phyloP scores from a whole-genome alignment of 2,329 filamentous ascomycete species.

The Diaporthe caulivora region DNA sequence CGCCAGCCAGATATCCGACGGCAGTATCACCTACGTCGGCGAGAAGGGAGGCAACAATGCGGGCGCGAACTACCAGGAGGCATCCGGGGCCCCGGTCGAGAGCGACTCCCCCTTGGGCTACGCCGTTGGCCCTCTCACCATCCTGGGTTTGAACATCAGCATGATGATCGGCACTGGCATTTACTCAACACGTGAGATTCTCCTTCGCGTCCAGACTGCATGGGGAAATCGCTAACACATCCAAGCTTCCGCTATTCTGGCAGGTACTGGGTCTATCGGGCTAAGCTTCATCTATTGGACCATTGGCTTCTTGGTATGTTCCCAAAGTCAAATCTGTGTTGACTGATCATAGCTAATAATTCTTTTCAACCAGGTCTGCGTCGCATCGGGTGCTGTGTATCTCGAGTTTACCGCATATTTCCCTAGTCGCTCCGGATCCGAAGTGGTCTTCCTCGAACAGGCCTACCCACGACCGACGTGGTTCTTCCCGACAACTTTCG shows the following conservation, averaged over 20 bases:
- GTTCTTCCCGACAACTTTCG: slow-evolving; percentile 74
- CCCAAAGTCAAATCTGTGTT: too few species aligned
- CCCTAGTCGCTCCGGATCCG: slow-evolving; percentile 73
- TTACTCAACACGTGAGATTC: slow-evolving; percentile 64
- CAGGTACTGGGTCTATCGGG: slow-evolving; percentile 71
- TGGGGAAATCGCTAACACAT: slow-evolving; percentile 8
- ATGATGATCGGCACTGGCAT: slow-evolving; percentile 75
- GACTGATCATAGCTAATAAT: not conserved
- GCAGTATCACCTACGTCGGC: slow-evolving; percentile 34
- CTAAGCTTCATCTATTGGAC: slow-evolving; percentile 74
- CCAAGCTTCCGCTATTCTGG: slow-evolving; percentile 68
- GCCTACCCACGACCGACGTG: slow-evolving; percentile 74
- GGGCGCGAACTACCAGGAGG: slow-evolving; percentile 60
- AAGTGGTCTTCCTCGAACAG: slow-evolving; percentile 78
- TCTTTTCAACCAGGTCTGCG: slow-evolving; percentile 70
- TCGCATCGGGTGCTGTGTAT: slow-evolving; percentile 68
- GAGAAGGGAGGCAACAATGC: slow-evolving; percentile 44
- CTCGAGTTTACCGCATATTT: slow-evolving; percentile 76
- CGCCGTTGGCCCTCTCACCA: slow-evolving; percentile 65
- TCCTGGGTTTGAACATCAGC: slow-evolving; percentile 68
- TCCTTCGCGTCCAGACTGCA: not conserved
- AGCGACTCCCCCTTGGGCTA: slow-evolving; percentile 70
- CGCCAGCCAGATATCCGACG: slow-evolving; percentile 32
- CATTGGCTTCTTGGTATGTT: slow-evolving; percentile 60
- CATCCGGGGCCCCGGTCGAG: slow-evolving; percentile 72